Evolutionary conservation across 495 filamentous ascomycete species (phyloP), one percentile per base, ranked within the genome.

Genomic region (Hyaloscypha hepaticicola): DNA sequence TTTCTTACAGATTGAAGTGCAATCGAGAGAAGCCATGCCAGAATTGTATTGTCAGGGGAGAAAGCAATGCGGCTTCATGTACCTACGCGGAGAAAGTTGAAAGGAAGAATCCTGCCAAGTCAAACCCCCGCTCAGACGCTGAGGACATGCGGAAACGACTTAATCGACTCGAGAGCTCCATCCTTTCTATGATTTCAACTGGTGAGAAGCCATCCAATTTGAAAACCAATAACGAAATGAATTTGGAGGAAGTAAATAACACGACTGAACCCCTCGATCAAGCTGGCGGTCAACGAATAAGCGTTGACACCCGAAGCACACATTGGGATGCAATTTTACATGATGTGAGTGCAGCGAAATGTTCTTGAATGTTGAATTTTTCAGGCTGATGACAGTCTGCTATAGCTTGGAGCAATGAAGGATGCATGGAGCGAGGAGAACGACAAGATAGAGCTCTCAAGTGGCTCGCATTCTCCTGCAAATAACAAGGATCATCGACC

Each of bases 301-400:
- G 34, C 55, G 70, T 45, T 70, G 75, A 66, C 66, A 69, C 64
- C 29, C 25, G 70, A 70, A 26, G 49, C 66, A 66, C 69, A 65
- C 68, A 64, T 61, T 84, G 82, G 72, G 78, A 84, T 75, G 77
- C 82, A 25, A 82, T 86, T 51, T 66, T 85, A 27, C 79, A 84
- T 26, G 70, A 76, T 38, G 73, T 76, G 48, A 75, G 74, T 64
- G 1, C 24, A 29, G 4, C 75, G 26, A 24, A 12, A 8, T 52
- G 11, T 24, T 7, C 9, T 76, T 71, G 72, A 27, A 72, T 74
- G 34, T 69, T 75, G n/a, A n/a, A n/a, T n/a, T n/a, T n/a, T n/a
- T n/a, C n/a, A n/a, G n/a, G n/a, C n/a, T n/a, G n/a, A n/a, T n/a
- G n/a, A n/a, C 16, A 63, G 70, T n/a, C n/a, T n/a, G n/a, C n/a